Base-by-base conservation (phyloP, 2,329 filamentous ascomycete genomes). In the Fusarium sp. region DNA sequence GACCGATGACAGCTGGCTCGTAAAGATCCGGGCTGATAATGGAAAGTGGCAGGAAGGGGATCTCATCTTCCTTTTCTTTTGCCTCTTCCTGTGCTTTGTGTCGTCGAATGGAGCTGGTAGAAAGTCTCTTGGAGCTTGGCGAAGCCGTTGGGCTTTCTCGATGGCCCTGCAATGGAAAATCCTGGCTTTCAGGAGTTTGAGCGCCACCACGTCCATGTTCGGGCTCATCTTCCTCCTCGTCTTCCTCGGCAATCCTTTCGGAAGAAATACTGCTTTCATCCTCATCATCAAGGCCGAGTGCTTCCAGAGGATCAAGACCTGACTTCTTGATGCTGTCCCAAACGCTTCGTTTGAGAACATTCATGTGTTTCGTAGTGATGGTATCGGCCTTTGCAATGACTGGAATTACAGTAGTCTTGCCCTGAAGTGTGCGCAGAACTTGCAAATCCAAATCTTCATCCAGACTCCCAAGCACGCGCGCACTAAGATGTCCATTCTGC, bases 311-410 rank as follows among this genome's bases (percentile, higher is more conserved):
- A 77, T 99, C 95, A 59, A 99, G 86, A 72, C 92, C 93, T 17
- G 94, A 91, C 77, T 90, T 90, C 83, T 96, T 95, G 69, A 99
- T 86, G 75, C 92, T 95, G 58, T 93, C 90, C 90, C 93, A 97
- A 37, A 99, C 95, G 15, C 92, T 91, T 82, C 92, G 94, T 85
- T 98, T 98, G 73, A 99, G 88, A 76, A 93, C 91, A 48, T 89
- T 86, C 96, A 98, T 98, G 82, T 99, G 96, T 57, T 93, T 92
- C 0, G 92, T 91, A n/a, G 96, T 98, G 75, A 98, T 92, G 17
- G 95, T 98, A 80, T 99, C 96, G 41, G 96, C 95, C 83, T 99
- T 99, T 79, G 94, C 93, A 78, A 99, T 95, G 64, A 99, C 91
- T 0, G 96, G 96, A 49, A 99, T 93, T 64, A 98, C 94, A 0